A percentile compares a stretch with the other conserved stretches of the same genome.
Evolutionary conservation across 1,284 basidiomycete genomes (phyloP).

Genomic region (Ceratobasidium sp.): DNA sequence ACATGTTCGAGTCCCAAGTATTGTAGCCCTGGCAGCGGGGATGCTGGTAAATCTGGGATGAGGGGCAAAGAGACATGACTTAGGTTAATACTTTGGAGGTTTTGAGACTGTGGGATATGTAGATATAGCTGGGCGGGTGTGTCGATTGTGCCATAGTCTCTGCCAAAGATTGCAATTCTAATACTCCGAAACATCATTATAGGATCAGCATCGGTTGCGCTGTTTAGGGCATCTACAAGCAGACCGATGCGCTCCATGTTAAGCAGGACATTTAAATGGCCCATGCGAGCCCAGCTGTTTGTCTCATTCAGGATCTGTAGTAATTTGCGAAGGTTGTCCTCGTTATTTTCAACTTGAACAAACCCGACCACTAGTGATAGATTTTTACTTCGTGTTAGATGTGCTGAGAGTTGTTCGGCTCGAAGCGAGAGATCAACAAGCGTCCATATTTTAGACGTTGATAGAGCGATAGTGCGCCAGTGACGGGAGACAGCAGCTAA

Average conservation of each 20-base stretch:
- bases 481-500: slow-evolving; percentile 1
- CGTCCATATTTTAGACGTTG: neutral
- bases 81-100: neutral
- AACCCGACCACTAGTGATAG: neutral
- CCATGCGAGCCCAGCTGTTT: neutral
- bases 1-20: neutral
- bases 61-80: neutral
- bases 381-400: neutral
- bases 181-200: neutral
- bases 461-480: neutral
- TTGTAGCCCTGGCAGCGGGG: neutral
- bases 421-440: neutral
- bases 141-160: neutral
- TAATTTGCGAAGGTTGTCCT: neutral
- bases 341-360: neutral
- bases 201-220: neutral
- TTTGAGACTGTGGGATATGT: neutral
- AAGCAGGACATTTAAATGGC: neutral
- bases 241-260: neutral
- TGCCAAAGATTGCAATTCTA: neutral
- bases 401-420: neutral
- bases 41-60: neutral
- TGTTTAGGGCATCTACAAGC: neutral
- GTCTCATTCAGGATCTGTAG: neutral
- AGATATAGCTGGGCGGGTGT: neutral